Evolutionary conservation across 148 eudicot species (phyloP).

Genomic region (Fagopyrum homotropicum): DNA sequence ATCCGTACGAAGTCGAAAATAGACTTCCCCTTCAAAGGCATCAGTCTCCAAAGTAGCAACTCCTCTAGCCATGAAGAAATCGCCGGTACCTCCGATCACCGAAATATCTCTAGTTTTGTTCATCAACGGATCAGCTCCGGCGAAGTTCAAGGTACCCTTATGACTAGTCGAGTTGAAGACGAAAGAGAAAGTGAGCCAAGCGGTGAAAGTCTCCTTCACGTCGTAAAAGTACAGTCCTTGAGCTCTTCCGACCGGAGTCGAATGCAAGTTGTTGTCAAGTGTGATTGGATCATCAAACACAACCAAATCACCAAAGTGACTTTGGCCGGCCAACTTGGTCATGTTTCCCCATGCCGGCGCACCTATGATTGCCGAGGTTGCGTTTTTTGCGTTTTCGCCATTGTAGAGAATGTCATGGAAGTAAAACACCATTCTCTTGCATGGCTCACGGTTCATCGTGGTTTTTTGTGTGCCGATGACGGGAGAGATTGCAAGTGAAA

Average conservation of each 20-base stretch:
- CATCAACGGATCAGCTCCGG: conserved; percentile 62
- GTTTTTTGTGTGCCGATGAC: background rate
- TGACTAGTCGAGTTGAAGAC: conserved; percentile 43
- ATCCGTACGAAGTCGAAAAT: conserved; percentile 51
- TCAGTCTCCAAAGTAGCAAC: conserved; percentile 60
- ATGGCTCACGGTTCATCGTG: conserved; percentile 18
- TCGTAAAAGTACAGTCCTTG: conserved; percentile 62
- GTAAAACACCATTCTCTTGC: conserved; percentile 33
- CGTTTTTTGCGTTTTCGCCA: conserved; percentile 41
- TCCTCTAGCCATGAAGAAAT: conserved; percentile 73
- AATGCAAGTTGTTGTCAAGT: conserved; percentile 40
- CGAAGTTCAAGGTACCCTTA: conserved; percentile 45
- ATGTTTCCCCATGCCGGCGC: conserved; percentile 45
- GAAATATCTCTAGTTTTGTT: conserved; percentile 64
- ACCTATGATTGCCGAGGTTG: conserved; percentile 52
- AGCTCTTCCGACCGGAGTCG: conserved; percentile 51
- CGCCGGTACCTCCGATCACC: conserved; percentile 70
- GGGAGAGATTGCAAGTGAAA: background rate
- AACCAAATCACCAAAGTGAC: conserved; percentile 49
- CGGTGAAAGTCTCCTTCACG: conserved; percentile 31
- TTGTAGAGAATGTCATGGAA: conserved; percentile 59
- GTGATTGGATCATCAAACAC: conserved; percentile 80
- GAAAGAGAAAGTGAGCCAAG: conserved; percentile 56
- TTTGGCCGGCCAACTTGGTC: conserved; percentile 24
- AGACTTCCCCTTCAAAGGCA: conserved; percentile 51